phyloP scores from a whole-genome alignment of 148 eudicot genomes.

The Fagopyrum esculentum region DNA sequence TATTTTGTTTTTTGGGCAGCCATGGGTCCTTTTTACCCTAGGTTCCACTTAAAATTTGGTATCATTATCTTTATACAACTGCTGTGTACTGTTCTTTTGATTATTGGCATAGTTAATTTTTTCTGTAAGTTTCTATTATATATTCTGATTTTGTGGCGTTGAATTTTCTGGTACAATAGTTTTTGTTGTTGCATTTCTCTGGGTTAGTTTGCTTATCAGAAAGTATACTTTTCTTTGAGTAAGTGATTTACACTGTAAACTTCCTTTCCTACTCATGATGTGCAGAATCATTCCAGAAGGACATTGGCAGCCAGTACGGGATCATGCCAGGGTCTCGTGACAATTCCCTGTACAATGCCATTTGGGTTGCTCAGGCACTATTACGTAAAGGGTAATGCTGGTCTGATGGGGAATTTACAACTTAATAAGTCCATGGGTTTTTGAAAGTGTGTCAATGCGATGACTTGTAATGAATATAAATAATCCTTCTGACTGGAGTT shows the following conservation, averaged over 20 bases:
- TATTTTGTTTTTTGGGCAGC: no score
- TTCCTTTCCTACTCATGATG: neutral
- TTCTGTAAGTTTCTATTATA: neutral
- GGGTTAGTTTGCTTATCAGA: slow-evolving; percentile 1
- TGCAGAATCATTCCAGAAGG: slow-evolving; percentile 63
- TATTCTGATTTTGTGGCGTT: neutral
- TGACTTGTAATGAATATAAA: neutral
- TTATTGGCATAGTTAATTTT: neutral
- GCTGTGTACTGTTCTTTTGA: neutral
- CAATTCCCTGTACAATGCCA: slow-evolving; percentile 84
- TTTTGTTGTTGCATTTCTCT: neutral
- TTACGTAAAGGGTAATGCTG: slow-evolving; percentile 75
- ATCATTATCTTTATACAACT: neutral
- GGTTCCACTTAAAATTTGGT: neutral
- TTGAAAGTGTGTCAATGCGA: neutral
- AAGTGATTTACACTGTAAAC: neutral
- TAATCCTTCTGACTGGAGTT: slow-evolving; percentile 8
- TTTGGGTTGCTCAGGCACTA: slow-evolving; percentile 96
- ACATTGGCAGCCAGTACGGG: slow-evolving; percentile 78
- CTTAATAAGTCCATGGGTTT: neutral
- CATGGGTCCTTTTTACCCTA: neutral
- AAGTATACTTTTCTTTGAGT: neutral
- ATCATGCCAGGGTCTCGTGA: slow-evolving; percentile 77
- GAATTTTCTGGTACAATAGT: neutral
- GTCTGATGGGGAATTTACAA: neutral